Conservation (phyloP, 371 early-diverging fungal species). For the Apophysomyces elegans region DNA sequence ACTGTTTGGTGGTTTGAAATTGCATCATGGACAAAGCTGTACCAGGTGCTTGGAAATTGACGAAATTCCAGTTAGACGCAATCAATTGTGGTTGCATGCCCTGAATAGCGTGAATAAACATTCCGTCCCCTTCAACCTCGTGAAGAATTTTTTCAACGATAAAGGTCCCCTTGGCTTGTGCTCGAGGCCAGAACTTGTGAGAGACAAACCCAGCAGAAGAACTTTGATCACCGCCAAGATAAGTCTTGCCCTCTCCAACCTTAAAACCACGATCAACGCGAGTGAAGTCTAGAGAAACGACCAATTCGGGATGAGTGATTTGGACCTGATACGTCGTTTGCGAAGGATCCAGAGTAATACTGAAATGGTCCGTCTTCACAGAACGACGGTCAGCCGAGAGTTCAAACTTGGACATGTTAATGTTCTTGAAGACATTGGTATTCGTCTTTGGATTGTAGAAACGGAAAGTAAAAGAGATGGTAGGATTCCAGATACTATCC, state of each 20-base stretch:
- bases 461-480: constrained; percentile 79
- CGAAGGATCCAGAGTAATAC: constrained; percentile 62
- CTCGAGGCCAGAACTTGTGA: constrained; percentile 86
- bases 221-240: constrained; percentile 59
- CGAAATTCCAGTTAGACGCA: constrained; percentile 87
- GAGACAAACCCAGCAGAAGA: constrained; percentile 64
- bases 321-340: constrained; percentile 55
- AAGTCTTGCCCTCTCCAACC: constrained; percentile 81
- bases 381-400: constrained; percentile 75
- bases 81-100: constrained; percentile 86
- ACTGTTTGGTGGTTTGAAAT: constrained; percentile 81
- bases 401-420: constrained; percentile 69
- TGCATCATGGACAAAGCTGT: constrained; percentile 78
- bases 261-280: constrained; percentile 76
- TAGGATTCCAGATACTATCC: constrained; percentile 55
- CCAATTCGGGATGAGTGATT: constrained; percentile 64
- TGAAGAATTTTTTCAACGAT: constrained; percentile 68
- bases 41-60: constrained; percentile 65
- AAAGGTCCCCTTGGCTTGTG: constrained; percentile 72
- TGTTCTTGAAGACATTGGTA: constrained; percentile 70
- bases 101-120: constrained; percentile 85
- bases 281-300: constrained; percentile 68
- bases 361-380: constrained; percentile 71
- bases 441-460: constrained; percentile 72
- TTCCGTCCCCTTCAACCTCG: constrained; percentile 72